Evolutionary conservation across 1,284 basidiomycete genomes (phyloP), one percentile per base, ranked within the genome.

Genomic region (Marasmius sp.): DNA sequence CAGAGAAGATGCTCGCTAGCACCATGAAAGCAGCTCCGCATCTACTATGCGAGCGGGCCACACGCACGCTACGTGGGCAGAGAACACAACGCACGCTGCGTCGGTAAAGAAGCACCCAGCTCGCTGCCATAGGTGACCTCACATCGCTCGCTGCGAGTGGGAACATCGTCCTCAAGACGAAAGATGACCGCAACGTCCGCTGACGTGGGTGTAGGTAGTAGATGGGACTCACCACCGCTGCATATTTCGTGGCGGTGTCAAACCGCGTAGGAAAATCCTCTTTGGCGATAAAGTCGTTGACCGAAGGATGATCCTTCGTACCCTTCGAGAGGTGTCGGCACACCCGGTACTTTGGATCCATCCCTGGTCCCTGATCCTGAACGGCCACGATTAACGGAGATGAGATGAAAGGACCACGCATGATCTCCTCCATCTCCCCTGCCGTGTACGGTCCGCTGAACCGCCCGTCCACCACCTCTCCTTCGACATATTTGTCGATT

Each of bases 391-490:
- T 68, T 47, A 73, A 56, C 0, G 70, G 72, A 0, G 68, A 71
- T 3, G 63, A 66, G 8, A 66, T 58, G 50, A 73, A 71, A 22
- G 53, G 61, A 0, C 68, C 66, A 18, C 62, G 55, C 0, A 77
- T 61, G 14, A 79, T 74, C 0, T 6, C 9, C 50, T 75, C 69
- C 2, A 67, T 63, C 33, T 73, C 65, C 1, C 58, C 48, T 3
- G 53, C 37, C 0, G 72, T 61, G 64, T 72, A 78, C 0, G 75
- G 78, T 8, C 78, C 76, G 2, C 69, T 69, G 68, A 78, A 75
- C 0, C 74, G 58, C 2, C 66, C 58, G 0, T 69, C 65, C 0
- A 10, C 16, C 0, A 73, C 53, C 34, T 80, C 75, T 0, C 69
- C 69, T 0, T 37, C n/a, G 0, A 79, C 39, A 60, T 78, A 78